Conservation (phyloP, 805 yeast genomes). For the Lipomyces starkeyi region DNA sequence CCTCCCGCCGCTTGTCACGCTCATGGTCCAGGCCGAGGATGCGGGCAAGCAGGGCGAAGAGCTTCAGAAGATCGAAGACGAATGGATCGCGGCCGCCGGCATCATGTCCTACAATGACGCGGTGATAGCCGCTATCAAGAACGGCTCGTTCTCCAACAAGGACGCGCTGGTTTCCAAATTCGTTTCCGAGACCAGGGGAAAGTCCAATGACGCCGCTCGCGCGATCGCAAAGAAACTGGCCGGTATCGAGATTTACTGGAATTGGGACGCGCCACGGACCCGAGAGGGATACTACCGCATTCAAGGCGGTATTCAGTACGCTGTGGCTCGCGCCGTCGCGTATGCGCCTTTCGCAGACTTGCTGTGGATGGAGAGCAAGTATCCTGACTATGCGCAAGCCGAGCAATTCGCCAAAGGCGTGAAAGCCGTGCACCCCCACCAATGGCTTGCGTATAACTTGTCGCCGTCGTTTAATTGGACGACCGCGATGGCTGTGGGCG, state of each 20-base stretch:
- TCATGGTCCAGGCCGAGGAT: slow-evolving; percentile 80
- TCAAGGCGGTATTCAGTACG: slow-evolving; percentile 96
- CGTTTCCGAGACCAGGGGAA: slow-evolving; percentile 56
- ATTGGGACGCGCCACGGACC: slow-evolving; percentile 95
- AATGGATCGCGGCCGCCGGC: slow-evolving; percentile 84
- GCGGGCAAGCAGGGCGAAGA: slow-evolving; percentile 73
- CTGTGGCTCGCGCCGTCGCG: slow-evolving; percentile 94
- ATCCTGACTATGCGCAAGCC: slow-evolving; percentile 93
- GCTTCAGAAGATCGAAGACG: slow-evolving; percentile 73
- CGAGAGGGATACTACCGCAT: slow-evolving; percentile 97
- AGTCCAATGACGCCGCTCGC: slow-evolving; percentile 83
- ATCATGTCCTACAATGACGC: slow-evolving; percentile 91
- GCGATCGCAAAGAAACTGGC: slow-evolving; percentile 72
- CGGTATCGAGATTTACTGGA: slow-evolving; percentile 83
- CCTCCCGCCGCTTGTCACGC: slow-evolving; percentile 71
- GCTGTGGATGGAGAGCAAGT: slow-evolving; percentile 98
- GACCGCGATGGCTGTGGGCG: slow-evolving; percentile 83
- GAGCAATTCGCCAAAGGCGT: slow-evolving; percentile 94
- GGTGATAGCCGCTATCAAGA: slow-evolving; percentile 78
- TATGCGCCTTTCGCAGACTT: slow-evolving; percentile 93
- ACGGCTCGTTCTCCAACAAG: slow-evolving; percentile 64
- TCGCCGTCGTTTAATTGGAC: slow-evolving; percentile 99
- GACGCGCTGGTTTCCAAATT: slow-evolving; percentile 67
- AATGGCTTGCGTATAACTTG: slow-evolving; percentile 96
- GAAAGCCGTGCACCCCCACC: slow-evolving; percentile 75